Conservation (phyloP, 139 green algal genomes). For the Mesotaenium endlicherianum region DNA sequence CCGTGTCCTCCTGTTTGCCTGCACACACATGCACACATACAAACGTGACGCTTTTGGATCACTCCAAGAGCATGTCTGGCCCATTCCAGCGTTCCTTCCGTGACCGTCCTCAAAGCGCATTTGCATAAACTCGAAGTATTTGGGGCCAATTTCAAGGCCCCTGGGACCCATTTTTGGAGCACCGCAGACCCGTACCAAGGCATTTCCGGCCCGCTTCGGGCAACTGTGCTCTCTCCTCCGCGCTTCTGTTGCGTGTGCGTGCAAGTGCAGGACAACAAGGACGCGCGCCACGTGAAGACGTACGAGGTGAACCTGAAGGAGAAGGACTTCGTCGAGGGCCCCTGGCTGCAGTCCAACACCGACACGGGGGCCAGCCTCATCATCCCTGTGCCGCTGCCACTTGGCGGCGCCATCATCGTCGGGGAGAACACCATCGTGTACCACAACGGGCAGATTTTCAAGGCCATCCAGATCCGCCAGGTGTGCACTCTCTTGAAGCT, state of each 20-base stretch:
- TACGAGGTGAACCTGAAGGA: slow-evolving; percentile 72
- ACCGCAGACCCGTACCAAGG: too few species aligned
- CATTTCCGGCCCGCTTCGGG: too few species aligned
- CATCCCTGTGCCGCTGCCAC: slow-evolving; percentile 75
- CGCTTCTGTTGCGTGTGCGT: too few species aligned
- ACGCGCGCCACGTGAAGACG: slow-evolving; percentile 83
- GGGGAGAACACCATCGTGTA: slow-evolving; percentile 83
- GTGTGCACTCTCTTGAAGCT: too few species aligned
- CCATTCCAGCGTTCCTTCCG: too few species aligned
- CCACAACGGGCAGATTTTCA: slow-evolving; percentile 55
- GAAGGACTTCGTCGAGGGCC: slow-evolving; percentile 70
- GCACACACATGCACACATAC: not conserved
- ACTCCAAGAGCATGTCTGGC: too few species aligned
- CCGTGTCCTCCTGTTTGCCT: not conserved
- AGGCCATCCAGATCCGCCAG: slow-evolving; percentile 25
- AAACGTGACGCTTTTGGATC: too few species aligned
- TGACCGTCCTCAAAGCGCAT: too few species aligned
- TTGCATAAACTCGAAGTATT: too few species aligned
- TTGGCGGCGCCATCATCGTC: slow-evolving; percentile 80
- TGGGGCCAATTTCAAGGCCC: too few species aligned
- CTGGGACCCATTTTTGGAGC: too few species aligned
- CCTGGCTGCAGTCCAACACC: slow-evolving; percentile 78
- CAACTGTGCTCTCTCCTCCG: too few species aligned
- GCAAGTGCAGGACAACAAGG: slow-evolving; percentile 79
- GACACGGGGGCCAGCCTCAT: slow-evolving; percentile 74